A percentile compares a stretch with the other conserved stretches of the same genome.
Conservation (phyloP, 148 eudicot genomes). For the Talinum fruticosum region DNA sequence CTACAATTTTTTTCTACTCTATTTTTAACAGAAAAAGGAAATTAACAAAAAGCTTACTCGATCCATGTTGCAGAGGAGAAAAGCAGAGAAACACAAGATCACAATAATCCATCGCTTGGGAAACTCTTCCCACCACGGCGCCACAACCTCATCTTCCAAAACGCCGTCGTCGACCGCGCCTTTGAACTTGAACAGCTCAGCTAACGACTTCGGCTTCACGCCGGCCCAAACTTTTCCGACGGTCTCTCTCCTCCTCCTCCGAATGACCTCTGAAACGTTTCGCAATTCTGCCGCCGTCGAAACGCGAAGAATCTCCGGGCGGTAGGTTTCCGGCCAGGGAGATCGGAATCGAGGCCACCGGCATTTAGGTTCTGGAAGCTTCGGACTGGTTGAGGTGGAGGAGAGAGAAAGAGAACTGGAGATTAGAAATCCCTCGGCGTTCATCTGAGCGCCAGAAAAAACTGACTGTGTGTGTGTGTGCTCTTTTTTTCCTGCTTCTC, state of each 20-base stretch:
- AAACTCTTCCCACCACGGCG: conserved; percentile 77
- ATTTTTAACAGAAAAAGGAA: too few relatives aligned
- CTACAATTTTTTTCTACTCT: neutral
- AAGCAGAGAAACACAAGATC: conserved; percentile 78
- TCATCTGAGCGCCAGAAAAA: conserved; percentile 38
- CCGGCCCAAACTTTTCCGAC: conserved; percentile 53
- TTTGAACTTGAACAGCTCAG: conserved; percentile 27
- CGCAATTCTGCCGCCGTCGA: conserved; percentile 15
- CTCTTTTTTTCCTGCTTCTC: neutral
- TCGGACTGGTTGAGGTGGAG: conserved; percentile 22
- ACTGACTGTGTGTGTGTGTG: neutral
- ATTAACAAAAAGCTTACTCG: conserved; percentile 44
- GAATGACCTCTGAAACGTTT: conserved; percentile 24
- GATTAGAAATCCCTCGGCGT: conserved; percentile 49
- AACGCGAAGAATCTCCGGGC: conserved; percentile 14
- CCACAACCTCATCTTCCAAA: conserved; percentile 25
- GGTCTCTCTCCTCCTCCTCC: conserved; percentile 19
- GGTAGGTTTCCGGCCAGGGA: conserved; percentile 11
- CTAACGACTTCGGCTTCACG: conserved; percentile 50
- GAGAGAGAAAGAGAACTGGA: conserved; percentile 32
- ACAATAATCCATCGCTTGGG: conserved; percentile 92
- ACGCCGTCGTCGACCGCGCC: conserved; percentile 25
- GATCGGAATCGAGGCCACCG: conserved; percentile 7
- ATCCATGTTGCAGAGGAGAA: conserved; percentile 96
- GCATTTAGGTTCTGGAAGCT: conserved; percentile 17